Evolutionary conservation across 169 alveolate species (phyloP), one percentile per base, ranked within the genome.

Genomic region (Plasmodium ovale): DNA sequence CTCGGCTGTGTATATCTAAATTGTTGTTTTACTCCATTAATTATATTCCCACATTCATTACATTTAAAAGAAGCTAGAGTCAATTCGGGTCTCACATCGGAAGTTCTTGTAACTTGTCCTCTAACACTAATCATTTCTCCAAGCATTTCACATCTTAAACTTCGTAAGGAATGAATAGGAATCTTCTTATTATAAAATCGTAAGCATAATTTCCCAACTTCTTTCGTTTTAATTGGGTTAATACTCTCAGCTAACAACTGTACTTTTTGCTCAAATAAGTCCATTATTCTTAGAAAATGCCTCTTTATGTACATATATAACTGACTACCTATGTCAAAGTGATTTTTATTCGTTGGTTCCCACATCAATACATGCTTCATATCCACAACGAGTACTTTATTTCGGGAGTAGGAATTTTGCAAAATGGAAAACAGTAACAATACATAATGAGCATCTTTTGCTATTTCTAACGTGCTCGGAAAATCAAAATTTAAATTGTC

Each of bases 1-100:
- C 85, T 71, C 56, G 95, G 96, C n/a, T 68, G 87, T 1, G 99
- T 97, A 82, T 95, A 98, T 79, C 97, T 95, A 92, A 98, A 98
- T 89, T 97, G 97, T 87, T 98, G 98, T 49, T 95, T 96, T 27
- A 98, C 97, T 65, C 96, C 97, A 59, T 93, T 93, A 9, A 96
- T 96, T 9, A 96, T 92, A 44, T 93, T 92, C 51, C 97, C 98
- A 71, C 99, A 98, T 72, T 94, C 96, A 72, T 94, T 92, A 90
- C 99, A 98, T 62, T 92, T 93, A 93, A 98, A 98, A 47, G 98
- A 87, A 23, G 97, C 99, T 31, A 92, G 85, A 10, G 98, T 87
- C 53, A 98, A 90, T 92, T 98, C 99, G 1, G 99, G 99, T 33
- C 99, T 93, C 1, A 98, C 99, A 69, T 98, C 99, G 2, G 99